Evolutionary conservation across 495 filamentous ascomycete genomes (phyloP).

Genomic region (Aspergillus wentii): DNA sequence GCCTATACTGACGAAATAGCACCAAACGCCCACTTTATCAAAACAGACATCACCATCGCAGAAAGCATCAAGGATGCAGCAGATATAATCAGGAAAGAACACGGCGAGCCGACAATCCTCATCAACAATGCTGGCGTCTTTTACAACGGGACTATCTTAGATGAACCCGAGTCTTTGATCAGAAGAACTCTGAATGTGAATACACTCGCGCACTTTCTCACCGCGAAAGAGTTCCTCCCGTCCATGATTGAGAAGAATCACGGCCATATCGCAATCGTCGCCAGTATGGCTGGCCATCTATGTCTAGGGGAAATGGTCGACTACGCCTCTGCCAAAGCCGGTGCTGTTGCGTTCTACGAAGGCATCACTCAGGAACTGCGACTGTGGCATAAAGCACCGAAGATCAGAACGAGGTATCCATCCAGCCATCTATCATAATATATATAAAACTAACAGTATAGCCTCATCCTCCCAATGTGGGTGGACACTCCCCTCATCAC

Average conservation of each 20-base stretch:
- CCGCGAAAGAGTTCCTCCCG: constrained; percentile 47
- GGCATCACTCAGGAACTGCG: constrained; percentile 22
- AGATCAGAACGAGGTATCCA: constrained; percentile 19
- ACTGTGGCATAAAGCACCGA: constrained; percentile 17
- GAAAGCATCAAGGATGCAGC: background rate
- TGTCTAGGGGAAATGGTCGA: constrained; percentile 29
- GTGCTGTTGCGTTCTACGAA: constrained; percentile 41
- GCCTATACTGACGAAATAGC: too few relatives aligned
- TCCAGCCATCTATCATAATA: too few relatives aligned
- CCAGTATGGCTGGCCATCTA: constrained; percentile 42
- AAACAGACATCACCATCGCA: background rate
- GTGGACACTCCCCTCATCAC: constrained; percentile 54
- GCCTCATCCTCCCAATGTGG: constrained; percentile 34
- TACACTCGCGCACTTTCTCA: constrained; percentile 39
- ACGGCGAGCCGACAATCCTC: constrained; percentile 37
- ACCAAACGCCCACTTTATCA: background rate
- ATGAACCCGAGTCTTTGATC: constrained; percentile 25
- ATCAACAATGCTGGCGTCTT: constrained; percentile 50
- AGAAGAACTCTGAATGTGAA: constrained; percentile 43
- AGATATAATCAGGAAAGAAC: constrained; percentile 19
- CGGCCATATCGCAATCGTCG: constrained; percentile 46
- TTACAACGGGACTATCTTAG: constrained; percentile 25
- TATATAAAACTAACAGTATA: too few relatives aligned
- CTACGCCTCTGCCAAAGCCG: constrained; percentile 44
- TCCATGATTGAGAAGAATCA: constrained; percentile 46